Evolutionary conservation across 106 monocot genomes (phyloP).

Genomic region (Phalaenopsis aphrodite): DNA sequence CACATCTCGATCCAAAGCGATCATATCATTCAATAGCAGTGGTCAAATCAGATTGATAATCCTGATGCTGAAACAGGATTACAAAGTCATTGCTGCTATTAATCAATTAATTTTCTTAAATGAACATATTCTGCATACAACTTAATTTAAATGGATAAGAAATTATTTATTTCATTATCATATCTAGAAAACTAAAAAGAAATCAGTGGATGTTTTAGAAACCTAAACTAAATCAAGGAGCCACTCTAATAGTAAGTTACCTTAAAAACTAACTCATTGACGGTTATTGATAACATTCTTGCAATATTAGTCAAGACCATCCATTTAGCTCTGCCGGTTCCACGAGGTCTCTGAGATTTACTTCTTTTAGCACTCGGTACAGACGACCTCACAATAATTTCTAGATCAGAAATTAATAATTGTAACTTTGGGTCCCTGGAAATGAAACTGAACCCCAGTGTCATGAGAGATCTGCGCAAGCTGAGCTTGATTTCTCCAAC

Average conservation of each 20-base stretch:
- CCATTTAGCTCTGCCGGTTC: conserved; percentile 58
- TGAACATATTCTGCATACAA: not conserved
- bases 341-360: conserved; percentile 31
- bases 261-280: conserved; percentile 81
- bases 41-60: not conserved
- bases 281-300: conserved; percentile 67
- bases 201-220: not conserved
- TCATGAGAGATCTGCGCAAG: conserved; percentile 50
- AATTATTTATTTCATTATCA: conserved; percentile 1
- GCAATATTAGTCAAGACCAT: conserved; percentile 57
- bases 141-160: not conserved
- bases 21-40: not conserved
- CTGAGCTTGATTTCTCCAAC: conserved; percentile 86
- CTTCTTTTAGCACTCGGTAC: conserved; percentile 28
- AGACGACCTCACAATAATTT: conserved; percentile 47
- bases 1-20: not conserved
- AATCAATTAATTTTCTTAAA: not conserved
- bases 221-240: not conserved
- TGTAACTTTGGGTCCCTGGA: conserved; percentile 78
- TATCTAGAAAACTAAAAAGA: not conserved
- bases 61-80: not conserved
- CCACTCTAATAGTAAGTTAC: conserved; percentile 20
- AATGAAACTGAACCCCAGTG: conserved; percentile 62
- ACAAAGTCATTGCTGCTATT: not conserved
- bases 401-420: conserved; percentile 74